Base-by-base conservation (phyloP, 192 early-diverging fungal species). In the Mortierella claussenii region DNA sequence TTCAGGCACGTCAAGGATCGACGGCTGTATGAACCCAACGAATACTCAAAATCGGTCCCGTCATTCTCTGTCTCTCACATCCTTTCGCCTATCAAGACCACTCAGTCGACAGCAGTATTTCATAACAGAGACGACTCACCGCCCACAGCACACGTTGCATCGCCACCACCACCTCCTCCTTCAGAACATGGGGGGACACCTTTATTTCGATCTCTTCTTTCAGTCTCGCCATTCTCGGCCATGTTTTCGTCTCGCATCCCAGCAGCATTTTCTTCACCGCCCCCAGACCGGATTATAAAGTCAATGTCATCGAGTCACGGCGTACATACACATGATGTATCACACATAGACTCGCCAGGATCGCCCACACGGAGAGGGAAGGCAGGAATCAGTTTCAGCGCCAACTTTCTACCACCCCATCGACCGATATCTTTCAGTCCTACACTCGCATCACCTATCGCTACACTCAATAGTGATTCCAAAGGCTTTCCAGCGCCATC, bases 31-130 rank as follows among this genome's bases (percentile, higher is more conserved):
- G 73, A 76, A 9, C 73, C 64, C 13, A 62, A 21, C 42, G 73
- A 75, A 12, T 65, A 65, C 34, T 75, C 70, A 45, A 65, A 75
- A 37, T 75, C 70, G 0, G 50, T 60, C 4, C 70, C 70, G 3
- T 75, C 70, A 0, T 65, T 75, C 40, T 47, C 61, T 10, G 50
- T 59, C 20, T 30, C 48, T 23, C 62, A 52, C 7, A 45, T 54
- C 24, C 32, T 65, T 10, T 46, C 56, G 0, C 63, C 70, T 10
- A 20, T 34, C 21, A 65, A 54, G 26, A 9, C 32, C 10, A 11
- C 62, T 13, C 55, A 51, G 21, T 18, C 57, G 21, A 26, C 62
- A 12, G 11, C 50, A 17, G 18, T n/a, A 23, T 40, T 11, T 42
- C 60, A 51, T 30, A 31, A 24, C 17, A 26, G 12, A 15, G 55